Base-by-base conservation (phyloP, 106 monocot genomes). In the Dendrobium catenatum region DNA sequence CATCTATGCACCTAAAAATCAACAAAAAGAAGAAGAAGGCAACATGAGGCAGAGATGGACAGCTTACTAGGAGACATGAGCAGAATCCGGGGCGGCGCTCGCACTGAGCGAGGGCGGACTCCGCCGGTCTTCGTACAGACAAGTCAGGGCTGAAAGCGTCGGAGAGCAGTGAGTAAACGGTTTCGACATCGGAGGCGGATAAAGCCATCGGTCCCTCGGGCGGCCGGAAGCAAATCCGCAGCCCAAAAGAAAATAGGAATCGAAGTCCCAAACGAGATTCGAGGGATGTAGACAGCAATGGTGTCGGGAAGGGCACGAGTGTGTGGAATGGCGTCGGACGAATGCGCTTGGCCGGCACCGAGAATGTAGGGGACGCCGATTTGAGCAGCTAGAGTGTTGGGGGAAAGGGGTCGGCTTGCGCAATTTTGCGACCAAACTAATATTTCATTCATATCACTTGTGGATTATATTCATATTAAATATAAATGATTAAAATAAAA, bases 1-100 rank as follows among this genome's bases (percentile, higher is more conserved):
- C 54, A 72, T 68, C 59, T 70, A 22, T 42, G 73, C 42, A 20
- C 73, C 42, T 10, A 80, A 33, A 75, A 75, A 75, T 20, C 76
- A 47, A 48, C 9, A 80, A 15, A 48, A 15, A 22, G 31, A 26
- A 9, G 0, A 68, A 26, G 42, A 40, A 4, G 37, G 49, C 15
- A 81, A 54, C n/a, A 16, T n/a, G 17, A 73, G 19, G 47, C 55
- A 27, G 40, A 72, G 67, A 48, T 17, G 22, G 64, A 58, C 47
- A 51, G 33, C 41, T 61, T 88, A 98, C 98, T n/a, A 99, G 87
- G 33, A 99, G 95, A 80, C 98, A 99, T 15, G 98, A 99, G 89
- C 95, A 99, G 84, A 99, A 99, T 66, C 98, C 98, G 7, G 95
- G 93, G 54, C 95, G 95, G 88, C 80, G 87, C 84, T 95, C 98